phyloP scores from a whole-genome alignment of 1,284 basidiomycete species.

The Vanrija humicola region DNA sequence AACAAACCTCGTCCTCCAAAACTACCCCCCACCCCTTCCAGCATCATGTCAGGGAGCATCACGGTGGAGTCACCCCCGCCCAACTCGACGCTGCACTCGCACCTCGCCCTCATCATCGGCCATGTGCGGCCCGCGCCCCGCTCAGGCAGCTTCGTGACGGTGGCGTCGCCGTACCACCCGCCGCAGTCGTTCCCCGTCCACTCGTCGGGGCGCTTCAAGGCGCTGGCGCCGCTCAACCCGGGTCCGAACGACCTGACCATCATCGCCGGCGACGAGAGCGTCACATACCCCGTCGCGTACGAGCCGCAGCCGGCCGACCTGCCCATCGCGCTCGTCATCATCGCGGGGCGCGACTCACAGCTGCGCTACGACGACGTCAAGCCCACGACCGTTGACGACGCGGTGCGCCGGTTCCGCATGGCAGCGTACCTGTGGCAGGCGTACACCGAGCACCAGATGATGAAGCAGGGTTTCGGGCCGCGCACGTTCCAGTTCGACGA shows the following conservation, averaged over 20 bases:
- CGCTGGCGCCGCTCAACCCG: slow-evolving; percentile 2
- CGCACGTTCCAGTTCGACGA: slow-evolving; percentile 8
- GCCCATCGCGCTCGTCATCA: slow-evolving; percentile 4
- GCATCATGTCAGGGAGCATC: no score
- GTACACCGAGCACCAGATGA: slow-evolving; percentile 11
- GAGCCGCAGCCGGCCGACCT: background rate
- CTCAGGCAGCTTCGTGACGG: background rate
- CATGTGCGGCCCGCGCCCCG: background rate
- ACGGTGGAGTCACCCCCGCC: background rate
- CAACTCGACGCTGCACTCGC: slow-evolving; percentile 2
- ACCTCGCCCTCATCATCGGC: slow-evolving; percentile 11
- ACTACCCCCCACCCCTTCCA: no score
- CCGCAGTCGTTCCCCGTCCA: slow-evolving; percentile 4
- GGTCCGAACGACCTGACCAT: background rate
- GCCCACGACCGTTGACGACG: slow-evolving; percentile 2
- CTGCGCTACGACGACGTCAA: slow-evolving; percentile 7
- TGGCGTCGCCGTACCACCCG: background rate
- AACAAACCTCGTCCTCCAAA: no score
- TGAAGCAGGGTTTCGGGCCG: slow-evolving; percentile 3
- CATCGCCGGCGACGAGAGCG: background rate
- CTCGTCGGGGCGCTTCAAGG: slow-evolving; percentile 8
- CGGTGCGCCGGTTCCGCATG: slow-evolving; percentile 7
- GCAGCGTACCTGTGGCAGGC: slow-evolving; percentile 10
- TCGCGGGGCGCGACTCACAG: slow-evolving; percentile 4
- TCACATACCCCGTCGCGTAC: background rate